These are phyloP conservation scores for Aspergillus awamori DNA, from an alignment of 2,329 filamentous ascomycete genomes.

Conservation along the genomic window DNA sequence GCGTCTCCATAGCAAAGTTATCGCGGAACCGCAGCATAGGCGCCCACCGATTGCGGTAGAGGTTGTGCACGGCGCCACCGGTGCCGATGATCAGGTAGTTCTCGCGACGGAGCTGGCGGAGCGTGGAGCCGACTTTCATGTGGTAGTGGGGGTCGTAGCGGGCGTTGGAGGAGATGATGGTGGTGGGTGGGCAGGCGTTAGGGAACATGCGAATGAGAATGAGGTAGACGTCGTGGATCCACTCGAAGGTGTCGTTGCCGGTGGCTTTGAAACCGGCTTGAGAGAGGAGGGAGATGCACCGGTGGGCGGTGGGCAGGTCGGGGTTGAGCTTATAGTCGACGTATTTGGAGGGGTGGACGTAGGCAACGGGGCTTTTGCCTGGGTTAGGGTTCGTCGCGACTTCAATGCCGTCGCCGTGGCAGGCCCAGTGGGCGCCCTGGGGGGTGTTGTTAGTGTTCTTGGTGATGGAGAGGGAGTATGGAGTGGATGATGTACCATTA, in stretches of 20 bases:
- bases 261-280: slow-evolving; percentile 58
- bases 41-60: slow-evolving; percentile 68
- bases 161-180: slow-evolving; percentile 54
- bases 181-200: slow-evolving; percentile 64
- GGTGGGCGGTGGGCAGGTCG: slow-evolving; percentile 57
- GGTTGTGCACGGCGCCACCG: slow-evolving; percentile 69
- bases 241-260: slow-evolving; percentile 62
- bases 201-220: slow-evolving; percentile 73
- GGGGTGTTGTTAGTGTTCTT: background rate
- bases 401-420: slow-evolving; percentile 58
- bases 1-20: slow-evolving; percentile 63
- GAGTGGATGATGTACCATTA: slow-evolving; percentile 56
- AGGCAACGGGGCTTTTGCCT: slow-evolving; percentile 65
- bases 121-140: slow-evolving; percentile 59
- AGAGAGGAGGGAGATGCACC: slow-evolving; percentile 55
- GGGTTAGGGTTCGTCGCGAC: slow-evolving; percentile 64
- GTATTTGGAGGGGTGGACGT: slow-evolving; percentile 68
- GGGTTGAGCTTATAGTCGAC: slow-evolving; percentile 62
- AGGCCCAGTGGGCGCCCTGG: slow-evolving; percentile 68
- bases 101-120: slow-evolving; percentile 59
- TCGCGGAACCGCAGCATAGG: slow-evolving; percentile 67
- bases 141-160: slow-evolving; percentile 61
- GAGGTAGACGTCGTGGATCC: slow-evolving; percentile 73
- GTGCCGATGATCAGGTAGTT: slow-evolving; percentile 62
- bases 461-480: background rate